phyloP scores from a whole-genome alignment of 2,329 filamentous ascomycete species.

The Macrophomina phaseolina region DNA sequence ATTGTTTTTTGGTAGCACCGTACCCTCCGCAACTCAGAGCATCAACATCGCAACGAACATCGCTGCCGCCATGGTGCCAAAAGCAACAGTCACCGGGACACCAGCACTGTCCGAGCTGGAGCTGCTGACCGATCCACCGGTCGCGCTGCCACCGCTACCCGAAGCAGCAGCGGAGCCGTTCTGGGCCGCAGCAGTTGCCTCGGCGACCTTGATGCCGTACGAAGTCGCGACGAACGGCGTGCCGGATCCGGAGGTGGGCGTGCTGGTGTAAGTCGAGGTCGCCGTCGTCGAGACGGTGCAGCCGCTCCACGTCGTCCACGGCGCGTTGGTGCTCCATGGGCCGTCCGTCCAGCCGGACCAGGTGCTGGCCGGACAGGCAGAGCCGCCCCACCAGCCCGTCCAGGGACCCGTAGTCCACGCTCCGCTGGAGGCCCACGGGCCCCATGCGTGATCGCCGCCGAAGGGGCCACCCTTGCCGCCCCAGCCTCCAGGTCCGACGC shows the following conservation, averaged over 20 bases:
- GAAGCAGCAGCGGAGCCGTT: conserved; percentile 5
- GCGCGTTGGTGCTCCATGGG: conserved; percentile 41
- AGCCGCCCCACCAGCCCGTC: conserved; percentile 44
- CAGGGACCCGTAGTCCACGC: conserved; percentile 39
- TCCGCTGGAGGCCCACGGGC: conserved; percentile 36
- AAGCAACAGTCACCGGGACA: conserved; percentile 18
- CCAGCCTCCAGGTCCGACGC: conserved; percentile 31
- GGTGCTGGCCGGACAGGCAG: conserved; percentile 38
- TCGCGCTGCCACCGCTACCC: conserved; percentile 8
- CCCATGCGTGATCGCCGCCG: conserved; percentile 35
- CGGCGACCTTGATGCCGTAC: conserved; percentile 42
- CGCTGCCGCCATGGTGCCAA: conserved; percentile 20
- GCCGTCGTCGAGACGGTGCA: conserved; percentile 42
- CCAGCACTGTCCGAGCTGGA: conserved; percentile 12
- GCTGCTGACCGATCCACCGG: not conserved
- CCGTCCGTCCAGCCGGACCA: conserved; percentile 47
- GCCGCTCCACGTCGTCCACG: conserved; percentile 44
- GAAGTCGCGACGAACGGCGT: conserved; percentile 32
- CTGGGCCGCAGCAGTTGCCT: conserved; percentile 30
- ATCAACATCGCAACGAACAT: conserved; percentile 18
- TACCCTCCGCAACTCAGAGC: not conserved
- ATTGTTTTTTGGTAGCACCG: not conserved
- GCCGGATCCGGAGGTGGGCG: conserved; percentile 33
- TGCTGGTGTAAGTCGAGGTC: conserved; percentile 39
- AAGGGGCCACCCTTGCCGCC: conserved; percentile 32